Conservation (phyloP, 371 early-diverging fungal species). For the Synchytrium microbalum region DNA sequence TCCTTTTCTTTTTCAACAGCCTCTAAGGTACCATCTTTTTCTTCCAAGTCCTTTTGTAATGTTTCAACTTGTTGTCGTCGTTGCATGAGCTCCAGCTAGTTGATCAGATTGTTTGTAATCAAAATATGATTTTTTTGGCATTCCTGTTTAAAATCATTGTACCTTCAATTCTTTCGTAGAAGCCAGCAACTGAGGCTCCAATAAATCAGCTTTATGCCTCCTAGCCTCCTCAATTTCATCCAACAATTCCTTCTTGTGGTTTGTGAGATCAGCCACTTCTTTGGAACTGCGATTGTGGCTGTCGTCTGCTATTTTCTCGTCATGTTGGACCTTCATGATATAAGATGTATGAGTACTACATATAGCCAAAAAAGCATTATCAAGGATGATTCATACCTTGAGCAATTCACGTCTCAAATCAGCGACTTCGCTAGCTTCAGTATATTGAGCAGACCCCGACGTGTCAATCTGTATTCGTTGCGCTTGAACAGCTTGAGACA, state of each 20-base stretch:
- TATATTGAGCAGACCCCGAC: constrained; percentile 31
- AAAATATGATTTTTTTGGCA: constrained; percentile 5
- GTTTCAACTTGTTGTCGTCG: constrained; percentile 48
- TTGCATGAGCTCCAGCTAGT: constrained; percentile 44
- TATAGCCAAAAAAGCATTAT: too few species aligned
- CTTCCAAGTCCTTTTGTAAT: constrained; percentile 50
- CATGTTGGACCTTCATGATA: constrained; percentile 48
- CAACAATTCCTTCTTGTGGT: constrained; percentile 26
- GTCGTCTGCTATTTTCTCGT: constrained; percentile 38
- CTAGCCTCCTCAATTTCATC: constrained; percentile 50
- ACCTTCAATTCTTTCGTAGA: constrained; percentile 50
- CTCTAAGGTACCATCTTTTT: constrained; percentile 41
- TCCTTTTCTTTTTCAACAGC: constrained; percentile 37
- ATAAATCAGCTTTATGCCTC: constrained; percentile 50
- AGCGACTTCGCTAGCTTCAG: constrained; percentile 43
- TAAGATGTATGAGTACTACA: too few species aligned
- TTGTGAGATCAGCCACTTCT: constrained; percentile 39
- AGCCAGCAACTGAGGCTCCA: constrained; percentile 49
- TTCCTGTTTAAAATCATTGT: too few species aligned
- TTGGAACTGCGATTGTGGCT: constrained; percentile 31
- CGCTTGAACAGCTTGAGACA: constrained; percentile 32
- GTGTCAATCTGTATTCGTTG: constrained; percentile 44
- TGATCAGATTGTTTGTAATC: background rate
- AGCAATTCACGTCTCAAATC: constrained; percentile 47
- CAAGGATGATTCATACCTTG: constrained; percentile 24